These are phyloP conservation scores for Phytopythium boreale DNA, from an alignment of 352 stramenopile species.

Conservation along the genomic window DNA sequence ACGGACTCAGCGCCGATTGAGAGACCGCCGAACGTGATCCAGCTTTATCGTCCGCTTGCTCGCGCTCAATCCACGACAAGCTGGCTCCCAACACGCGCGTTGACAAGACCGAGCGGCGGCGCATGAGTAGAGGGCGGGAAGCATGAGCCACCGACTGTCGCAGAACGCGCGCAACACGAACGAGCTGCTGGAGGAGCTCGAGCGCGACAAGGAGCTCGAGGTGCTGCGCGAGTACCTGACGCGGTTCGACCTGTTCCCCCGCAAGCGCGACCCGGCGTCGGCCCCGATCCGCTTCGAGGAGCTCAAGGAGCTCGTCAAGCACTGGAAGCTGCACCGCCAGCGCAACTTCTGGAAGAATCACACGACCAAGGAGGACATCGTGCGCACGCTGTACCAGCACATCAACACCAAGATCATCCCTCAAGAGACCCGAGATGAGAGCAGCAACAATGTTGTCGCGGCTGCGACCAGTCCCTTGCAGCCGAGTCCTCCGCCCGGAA, in stretches of 20 bases:
- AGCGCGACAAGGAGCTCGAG: constrained; percentile 86
- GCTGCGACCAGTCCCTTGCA: neutral
- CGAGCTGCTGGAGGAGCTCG: constrained; percentile 80
- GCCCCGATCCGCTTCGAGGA: constrained; percentile 88
- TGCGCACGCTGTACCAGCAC: constrained; percentile 78
- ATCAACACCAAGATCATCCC: constrained; percentile 88
- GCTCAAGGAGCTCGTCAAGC: constrained; percentile 88
- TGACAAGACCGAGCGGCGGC: neutral
- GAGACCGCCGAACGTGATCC: neutral
- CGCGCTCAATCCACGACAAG: neutral
- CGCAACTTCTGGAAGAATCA: constrained; percentile 91
- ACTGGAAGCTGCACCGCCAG: constrained; percentile 89
- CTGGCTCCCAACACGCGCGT: neutral
- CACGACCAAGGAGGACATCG: constrained; percentile 86
- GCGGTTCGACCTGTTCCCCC: constrained; percentile 75
- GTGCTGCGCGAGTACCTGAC: constrained; percentile 81
- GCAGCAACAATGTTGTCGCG: constrained; percentile 10
- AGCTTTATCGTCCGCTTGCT: neutral
- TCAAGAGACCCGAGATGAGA: constrained; percentile 51
- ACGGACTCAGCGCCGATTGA: neutral
- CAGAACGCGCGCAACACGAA: constrained; percentile 80
- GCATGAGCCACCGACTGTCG: constrained; percentile 83
- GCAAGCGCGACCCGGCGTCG: constrained; percentile 63
- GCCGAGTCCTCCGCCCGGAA: constrained; percentile 12
- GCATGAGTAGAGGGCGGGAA: neutral